Percentiles rank a stretch among this genome's conserved stretches.
phyloP scores from a whole-genome alignment of 306 rosid species.

The Castanea sativa region DNA sequence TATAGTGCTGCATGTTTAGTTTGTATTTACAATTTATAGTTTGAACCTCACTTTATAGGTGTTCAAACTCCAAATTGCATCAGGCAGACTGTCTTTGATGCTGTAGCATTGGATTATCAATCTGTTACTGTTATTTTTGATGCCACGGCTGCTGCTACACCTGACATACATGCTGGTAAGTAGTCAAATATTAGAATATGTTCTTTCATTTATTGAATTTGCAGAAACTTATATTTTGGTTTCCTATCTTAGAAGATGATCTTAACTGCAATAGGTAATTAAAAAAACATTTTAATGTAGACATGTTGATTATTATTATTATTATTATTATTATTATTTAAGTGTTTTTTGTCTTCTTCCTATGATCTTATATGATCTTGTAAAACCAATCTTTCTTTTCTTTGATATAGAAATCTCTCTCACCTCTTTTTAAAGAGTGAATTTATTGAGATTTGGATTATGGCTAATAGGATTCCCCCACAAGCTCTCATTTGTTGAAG shows the following conservation, averaged over 20 bases:
- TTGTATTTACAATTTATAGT: conserved; percentile 11
- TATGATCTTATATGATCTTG: no score
- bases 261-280: background rate
- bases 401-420: no score
- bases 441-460: no score
- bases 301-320: background rate
- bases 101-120: conserved; percentile 75
- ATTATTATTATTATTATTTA: no score
- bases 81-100: conserved; percentile 88
- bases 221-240: background rate
- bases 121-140: conserved; percentile 69
- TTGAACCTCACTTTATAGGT: conserved; percentile 39
- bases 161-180: conserved; percentile 67
- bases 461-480: no score
- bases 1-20: background rate
- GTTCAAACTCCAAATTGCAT: conserved; percentile 98
- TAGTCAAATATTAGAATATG: background rate
- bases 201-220: conserved; percentile 7
- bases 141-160: conserved; percentile 90
- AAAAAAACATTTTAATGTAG: background rate
- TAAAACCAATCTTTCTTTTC: no score
- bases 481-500: no score
- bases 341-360: no score
- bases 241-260: background rate
- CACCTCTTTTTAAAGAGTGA: no score